Percentiles rank a stretch among this genome's conserved stretches.
Evolutionary conservation across 106 monocot species (phyloP).

Genomic region (Acanthochlamys bracteata): DNA sequence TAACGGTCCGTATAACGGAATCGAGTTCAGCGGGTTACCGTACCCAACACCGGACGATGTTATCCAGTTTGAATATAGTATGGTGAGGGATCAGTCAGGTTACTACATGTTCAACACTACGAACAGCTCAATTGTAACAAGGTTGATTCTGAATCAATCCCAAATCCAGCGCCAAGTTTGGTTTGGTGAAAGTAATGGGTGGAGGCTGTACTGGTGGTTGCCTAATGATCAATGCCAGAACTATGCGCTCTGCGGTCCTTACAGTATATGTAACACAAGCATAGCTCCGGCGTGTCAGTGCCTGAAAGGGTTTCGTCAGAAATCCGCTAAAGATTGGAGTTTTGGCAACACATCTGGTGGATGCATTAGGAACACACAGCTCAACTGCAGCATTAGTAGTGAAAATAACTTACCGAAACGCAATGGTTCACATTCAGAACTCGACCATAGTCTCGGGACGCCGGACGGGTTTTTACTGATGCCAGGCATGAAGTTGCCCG

Average conservation of each 20-base stretch:
- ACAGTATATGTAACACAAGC: background rate
- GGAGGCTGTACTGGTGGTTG: background rate
- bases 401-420: background rate
- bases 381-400: background rate
- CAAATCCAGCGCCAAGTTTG: background rate
- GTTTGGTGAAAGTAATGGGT: background rate
- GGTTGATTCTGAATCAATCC: background rate
- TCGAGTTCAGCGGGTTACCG: background rate
- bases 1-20: background rate
- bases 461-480: background rate
- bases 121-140: background rate
- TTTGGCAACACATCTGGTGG: background rate
- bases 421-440: background rate
- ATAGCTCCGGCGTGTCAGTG: background rate
- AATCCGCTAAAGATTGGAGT: background rate
- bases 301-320: slow-evolving; percentile 1
- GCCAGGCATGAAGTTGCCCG: background rate
- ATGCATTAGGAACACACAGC: background rate
- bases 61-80: background rate
- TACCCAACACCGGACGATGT: background rate
- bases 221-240: background rate
- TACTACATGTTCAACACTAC: background rate
- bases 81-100: background rate
- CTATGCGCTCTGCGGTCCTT: background rate
- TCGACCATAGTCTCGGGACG: background rate